Percentiles rank a stretch among this genome's conserved stretches.
These are phyloP conservation scores for Trichophyton benhamiae DNA, from an alignment of 2,329 filamentous ascomycete genomes.

Conservation along the genomic window DNA sequence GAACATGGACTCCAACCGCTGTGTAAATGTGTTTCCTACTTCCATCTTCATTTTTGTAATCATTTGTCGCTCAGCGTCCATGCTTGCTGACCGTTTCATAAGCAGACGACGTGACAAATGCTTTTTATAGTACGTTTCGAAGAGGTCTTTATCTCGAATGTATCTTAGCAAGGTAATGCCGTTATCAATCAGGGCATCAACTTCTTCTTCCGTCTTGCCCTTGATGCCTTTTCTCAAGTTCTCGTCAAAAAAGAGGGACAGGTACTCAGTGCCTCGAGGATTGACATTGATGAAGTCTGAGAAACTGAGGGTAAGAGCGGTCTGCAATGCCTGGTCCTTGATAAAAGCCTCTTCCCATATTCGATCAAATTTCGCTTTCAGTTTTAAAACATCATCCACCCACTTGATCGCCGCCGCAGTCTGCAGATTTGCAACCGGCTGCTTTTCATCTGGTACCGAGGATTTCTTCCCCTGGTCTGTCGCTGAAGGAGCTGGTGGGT, in stretches of 20 bases:
- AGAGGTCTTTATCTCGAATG: conserved; percentile 81
- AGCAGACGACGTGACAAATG: conserved; percentile 80
- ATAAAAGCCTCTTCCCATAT: conserved; percentile 64
- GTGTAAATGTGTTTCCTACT: conserved; percentile 84
- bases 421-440: conserved; percentile 57
- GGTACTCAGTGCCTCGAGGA: conserved; percentile 70
- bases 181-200: conserved; percentile 75
- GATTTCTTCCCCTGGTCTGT: conserved; percentile 37
- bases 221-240: conserved; percentile 89
- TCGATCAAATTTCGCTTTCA: conserved; percentile 83
- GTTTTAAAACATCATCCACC: conserved; percentile 76
- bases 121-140: conserved; percentile 96
- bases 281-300: conserved; percentile 92
- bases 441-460: conserved; percentile 34
- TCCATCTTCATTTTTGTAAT: conserved; percentile 95
- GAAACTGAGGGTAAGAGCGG: conserved; percentile 74
- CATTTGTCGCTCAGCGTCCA: conserved; percentile 89
- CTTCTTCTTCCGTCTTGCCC: conserved; percentile 78
- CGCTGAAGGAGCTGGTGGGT: conserved; percentile 31
- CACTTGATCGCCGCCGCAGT: conserved; percentile 83
- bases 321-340: conserved; percentile 64
- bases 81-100: conserved; percentile 77
- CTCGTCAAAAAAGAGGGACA: conserved; percentile 94
- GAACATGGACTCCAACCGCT: conserved; percentile 94
- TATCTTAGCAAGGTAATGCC: conserved; percentile 80